Percentiles rank a stretch among this genome's conserved stretches.
Evolutionary conservation across 176 grass and related monocot species (phyloP).

Genomic region (Miscanthus lutarioriparius): DNA sequence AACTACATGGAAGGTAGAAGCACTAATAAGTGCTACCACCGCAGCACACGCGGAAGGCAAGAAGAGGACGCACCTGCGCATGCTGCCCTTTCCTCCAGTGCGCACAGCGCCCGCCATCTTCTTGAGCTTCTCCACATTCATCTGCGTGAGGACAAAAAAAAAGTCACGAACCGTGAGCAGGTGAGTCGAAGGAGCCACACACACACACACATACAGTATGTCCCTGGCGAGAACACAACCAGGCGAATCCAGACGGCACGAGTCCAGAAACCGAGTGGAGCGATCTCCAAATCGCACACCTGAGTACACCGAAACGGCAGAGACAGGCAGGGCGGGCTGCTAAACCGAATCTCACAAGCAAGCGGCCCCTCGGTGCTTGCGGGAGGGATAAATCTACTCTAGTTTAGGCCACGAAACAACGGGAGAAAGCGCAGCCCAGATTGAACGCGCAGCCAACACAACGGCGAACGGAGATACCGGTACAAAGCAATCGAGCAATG

Average conservation of each 20-base stretch:
- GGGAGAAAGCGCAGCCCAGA: not conserved
- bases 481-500: not conserved
- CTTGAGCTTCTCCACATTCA: constrained; percentile 72
- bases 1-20: not conserved
- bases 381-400: constrained; percentile 7
- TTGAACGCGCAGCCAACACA: not conserved
- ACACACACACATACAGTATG: not conserved
- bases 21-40: no score
- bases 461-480: not conserved
- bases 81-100: constrained; percentile 75
- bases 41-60: not conserved
- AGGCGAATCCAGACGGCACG: not conserved
- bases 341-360: constrained; percentile 2
- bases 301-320: not conserved
- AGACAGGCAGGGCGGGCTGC: no score
- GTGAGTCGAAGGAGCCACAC: not conserved
- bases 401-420: not conserved
- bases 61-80: constrained; percentile 44
- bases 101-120: constrained; percentile 76
- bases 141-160: constrained; percentile 26
- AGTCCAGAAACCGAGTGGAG: not conserved
- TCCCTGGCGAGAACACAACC: not conserved
- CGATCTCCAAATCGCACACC: not conserved
- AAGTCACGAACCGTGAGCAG: not conserved
- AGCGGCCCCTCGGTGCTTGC: not conserved